These are phyloP conservation scores for Amphicarpaea edgeworthii DNA, from an alignment of 306 rosid genomes.

Conservation along the genomic window DNA sequence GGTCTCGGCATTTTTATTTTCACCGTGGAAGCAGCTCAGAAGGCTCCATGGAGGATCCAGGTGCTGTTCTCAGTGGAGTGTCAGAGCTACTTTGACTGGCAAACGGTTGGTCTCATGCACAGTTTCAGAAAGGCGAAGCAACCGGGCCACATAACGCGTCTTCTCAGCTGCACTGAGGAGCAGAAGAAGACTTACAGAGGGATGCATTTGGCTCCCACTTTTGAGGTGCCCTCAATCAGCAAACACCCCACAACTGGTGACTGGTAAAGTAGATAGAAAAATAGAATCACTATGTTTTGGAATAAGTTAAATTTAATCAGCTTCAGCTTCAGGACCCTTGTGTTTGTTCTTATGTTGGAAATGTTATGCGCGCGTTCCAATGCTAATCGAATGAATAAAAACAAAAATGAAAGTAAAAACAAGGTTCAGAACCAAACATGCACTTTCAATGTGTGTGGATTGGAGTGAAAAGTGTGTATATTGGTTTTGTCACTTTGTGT, in stretches of 20 bases:
- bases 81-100: constrained; percentile 49
- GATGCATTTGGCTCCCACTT: constrained; percentile 89
- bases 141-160: constrained; percentile 48
- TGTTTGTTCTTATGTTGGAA: no score
- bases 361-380: no score
- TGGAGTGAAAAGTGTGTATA: constrained; percentile 3
- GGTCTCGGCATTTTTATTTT: constrained; percentile 37
- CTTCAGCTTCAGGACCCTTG: no score
- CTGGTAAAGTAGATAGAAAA: constrained; percentile 66
- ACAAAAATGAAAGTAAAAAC: no score
- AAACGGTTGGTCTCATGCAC: constrained; percentile 48
- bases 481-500: constrained; percentile 10
- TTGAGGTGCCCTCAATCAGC: constrained; percentile 94
- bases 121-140: constrained; percentile 47
- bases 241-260: constrained; percentile 88
- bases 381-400: no score
- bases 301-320: not conserved
- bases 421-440: no score
- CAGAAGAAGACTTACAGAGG: constrained; percentile 74
- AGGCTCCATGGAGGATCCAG: constrained; percentile 58
- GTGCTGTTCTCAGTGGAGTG: constrained; percentile 48
- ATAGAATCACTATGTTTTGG: no score
- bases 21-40: constrained; percentile 52
- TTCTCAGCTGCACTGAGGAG: constrained; percentile 49
- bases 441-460: no score